Evolutionary conservation across 139 green algal genomes (phyloP).

Genomic region (Chlamydomonas sp.): DNA sequence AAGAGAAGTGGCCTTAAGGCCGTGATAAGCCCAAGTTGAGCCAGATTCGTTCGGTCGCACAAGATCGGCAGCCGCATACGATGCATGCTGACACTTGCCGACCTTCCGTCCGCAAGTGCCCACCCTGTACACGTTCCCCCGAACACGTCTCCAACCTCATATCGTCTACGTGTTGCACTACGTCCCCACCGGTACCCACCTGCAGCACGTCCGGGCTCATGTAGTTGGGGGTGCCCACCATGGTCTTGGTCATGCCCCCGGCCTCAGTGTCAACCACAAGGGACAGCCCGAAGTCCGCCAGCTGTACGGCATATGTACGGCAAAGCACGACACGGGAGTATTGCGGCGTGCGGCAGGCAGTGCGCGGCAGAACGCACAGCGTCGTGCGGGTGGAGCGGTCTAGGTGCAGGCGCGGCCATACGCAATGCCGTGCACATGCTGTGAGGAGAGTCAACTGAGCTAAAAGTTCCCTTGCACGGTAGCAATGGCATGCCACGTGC

Average conservation of each 20-base stretch:
- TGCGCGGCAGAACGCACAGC: too few species aligned
- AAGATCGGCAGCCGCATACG: background rate
- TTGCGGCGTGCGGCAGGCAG: too few species aligned
- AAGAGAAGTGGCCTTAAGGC: background rate
- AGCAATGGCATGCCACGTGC: too few species aligned
- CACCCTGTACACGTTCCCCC: too few species aligned
- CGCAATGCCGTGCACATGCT: too few species aligned
- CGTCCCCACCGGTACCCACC: background rate
- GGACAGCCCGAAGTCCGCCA: slow-evolving; percentile 40
- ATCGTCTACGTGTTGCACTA: background rate
- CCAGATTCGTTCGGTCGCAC: background rate
- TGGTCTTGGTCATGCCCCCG: background rate
- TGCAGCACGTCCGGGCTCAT: slow-evolving; percentile 34
- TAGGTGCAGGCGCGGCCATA: too few species aligned
- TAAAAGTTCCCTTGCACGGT: too few species aligned
- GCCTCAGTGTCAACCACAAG: background rate
- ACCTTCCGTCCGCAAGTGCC: background rate
- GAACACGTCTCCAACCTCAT: background rate
- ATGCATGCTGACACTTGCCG: background rate
- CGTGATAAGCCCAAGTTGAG: too few species aligned
- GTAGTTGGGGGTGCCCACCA: slow-evolving; percentile 49
- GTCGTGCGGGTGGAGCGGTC: too few species aligned
- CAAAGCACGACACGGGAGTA: too few species aligned
- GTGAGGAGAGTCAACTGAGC: too few species aligned
- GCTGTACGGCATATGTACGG: background rate